Evolutionary conservation across 2,329 filamentous ascomycete genomes (phyloP).

Genomic region (Epichloe aotearoae): DNA sequence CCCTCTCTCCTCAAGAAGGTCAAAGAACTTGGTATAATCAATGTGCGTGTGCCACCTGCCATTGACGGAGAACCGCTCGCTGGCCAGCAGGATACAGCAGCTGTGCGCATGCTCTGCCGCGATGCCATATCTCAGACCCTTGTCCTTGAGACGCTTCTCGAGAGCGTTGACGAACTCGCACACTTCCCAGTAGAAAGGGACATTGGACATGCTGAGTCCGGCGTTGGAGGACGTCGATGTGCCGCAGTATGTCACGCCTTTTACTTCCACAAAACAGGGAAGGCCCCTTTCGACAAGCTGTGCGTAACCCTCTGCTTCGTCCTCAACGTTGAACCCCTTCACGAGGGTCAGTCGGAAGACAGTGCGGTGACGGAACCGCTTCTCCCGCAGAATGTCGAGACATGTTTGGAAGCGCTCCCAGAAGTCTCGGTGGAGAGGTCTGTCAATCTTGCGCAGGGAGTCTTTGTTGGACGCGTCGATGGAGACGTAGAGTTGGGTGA

Average conservation of each 20-base stretch:
- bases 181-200: constrained; percentile 90
- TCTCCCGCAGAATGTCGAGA: constrained; percentile 74
- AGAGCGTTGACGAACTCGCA: constrained; percentile 68
- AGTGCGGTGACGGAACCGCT: constrained; percentile 74
- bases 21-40: constrained; percentile 80
- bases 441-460: constrained; percentile 76
- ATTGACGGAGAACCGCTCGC: constrained; percentile 60
- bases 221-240: constrained; percentile 74
- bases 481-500: constrained; percentile 92
- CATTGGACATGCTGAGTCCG: constrained; percentile 91
- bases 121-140: constrained; percentile 75
- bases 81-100: constrained; percentile 81
- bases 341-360: constrained; percentile 92
- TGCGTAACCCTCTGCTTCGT: constrained; percentile 83
- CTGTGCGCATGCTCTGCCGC: constrained; percentile 91
- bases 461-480: constrained; percentile 92
- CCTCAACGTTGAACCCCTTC: constrained; percentile 95
- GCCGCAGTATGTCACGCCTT: constrained; percentile 94
- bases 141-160: constrained; percentile 50
- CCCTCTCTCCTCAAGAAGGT: constrained; percentile 58
- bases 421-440: constrained; percentile 88
- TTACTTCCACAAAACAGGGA: constrained; percentile 88
- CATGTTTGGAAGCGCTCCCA: constrained; percentile 93
- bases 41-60: constrained; percentile 87
- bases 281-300: constrained; percentile 74